A percentile compares a stretch with the other conserved stretches of the same genome.
phyloP scores from a whole-genome alignment of 163 green algal species.

The Chlorella variabilis region DNA sequence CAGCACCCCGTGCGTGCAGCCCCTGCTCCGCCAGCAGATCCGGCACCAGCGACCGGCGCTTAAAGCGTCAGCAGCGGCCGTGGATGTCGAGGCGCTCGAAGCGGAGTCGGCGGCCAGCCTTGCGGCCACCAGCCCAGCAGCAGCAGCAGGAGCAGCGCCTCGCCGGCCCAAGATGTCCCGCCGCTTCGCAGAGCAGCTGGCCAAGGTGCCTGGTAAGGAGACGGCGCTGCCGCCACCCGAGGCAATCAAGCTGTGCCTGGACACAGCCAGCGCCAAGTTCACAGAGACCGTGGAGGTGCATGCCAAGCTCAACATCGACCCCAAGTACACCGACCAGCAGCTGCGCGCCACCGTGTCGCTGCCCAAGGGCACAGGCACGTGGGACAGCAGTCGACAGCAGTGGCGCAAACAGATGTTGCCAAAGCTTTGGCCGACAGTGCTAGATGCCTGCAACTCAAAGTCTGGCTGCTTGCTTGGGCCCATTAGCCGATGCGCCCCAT shows the following conservation, averaged over 20 bases:
- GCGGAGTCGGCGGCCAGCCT: constrained; percentile 28
- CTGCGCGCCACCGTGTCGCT: constrained; percentile 95
- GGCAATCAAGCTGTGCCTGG: constrained; percentile 72
- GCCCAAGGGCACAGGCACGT: constrained; percentile 88
- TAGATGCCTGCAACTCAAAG: too few relatives aligned
- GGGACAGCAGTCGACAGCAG: too few relatives aligned
- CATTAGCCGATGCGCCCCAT: too few relatives aligned
- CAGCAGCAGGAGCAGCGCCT: not conserved
- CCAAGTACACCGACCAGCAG: constrained; percentile 98
- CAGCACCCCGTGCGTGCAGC: not conserved
- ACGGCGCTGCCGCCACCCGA: constrained; percentile 63
- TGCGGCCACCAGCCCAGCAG: not conserved
- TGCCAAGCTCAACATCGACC: constrained; percentile 80
- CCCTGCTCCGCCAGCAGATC: not conserved
- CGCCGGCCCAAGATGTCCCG: constrained; percentile 41
- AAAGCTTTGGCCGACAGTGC: too few relatives aligned
- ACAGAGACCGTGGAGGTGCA: constrained; percentile 96
- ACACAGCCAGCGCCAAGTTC: constrained; percentile 89
- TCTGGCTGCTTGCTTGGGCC: too few relatives aligned
- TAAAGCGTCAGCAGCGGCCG: constrained; percentile 26
- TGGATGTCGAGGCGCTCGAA: constrained; percentile 43
- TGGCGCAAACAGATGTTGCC: too few relatives aligned
- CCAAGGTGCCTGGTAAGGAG: constrained; percentile 47
- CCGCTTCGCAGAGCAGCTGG: constrained; percentile 42
- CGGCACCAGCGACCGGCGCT: not conserved